Conservation (phyloP, 2,329 filamentous ascomycete genomes). For the Beauveria varroae region DNA sequence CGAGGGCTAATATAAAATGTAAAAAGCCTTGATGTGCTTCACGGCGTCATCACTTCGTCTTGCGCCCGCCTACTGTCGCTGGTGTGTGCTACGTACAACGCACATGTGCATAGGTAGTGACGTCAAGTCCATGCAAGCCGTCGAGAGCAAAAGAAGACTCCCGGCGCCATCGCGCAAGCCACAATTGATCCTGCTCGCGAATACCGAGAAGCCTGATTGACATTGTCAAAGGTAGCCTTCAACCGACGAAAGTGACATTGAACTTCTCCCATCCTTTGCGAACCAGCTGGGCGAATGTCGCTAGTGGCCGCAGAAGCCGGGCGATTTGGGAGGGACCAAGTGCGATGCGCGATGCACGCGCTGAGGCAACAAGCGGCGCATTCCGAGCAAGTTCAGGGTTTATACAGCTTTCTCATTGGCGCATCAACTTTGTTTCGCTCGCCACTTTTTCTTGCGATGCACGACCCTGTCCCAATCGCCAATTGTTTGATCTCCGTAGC, state of each 20-base stretch:
- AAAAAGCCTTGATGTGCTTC: not conserved
- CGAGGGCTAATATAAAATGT: not conserved
- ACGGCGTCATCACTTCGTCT: not conserved
- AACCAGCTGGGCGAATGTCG: not conserved
- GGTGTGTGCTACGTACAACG: not conserved
- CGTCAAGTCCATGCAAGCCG: not conserved
- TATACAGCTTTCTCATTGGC: not conserved
- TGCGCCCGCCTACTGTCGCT: not conserved
- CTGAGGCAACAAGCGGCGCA: not conserved
- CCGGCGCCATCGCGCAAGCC: not conserved
- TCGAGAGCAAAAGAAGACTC: not conserved
- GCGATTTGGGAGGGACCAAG: not conserved
- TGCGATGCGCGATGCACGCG: not conserved
- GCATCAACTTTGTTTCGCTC: not conserved
- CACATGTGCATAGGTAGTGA: not conserved
- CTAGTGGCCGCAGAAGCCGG: not conserved
- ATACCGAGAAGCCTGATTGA: slow-evolving; percentile 1
- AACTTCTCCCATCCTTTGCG: not conserved
- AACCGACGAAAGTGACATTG: not conserved
- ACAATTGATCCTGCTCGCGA: not conserved
- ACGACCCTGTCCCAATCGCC: not conserved
- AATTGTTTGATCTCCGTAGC: slow-evolving; percentile 2
- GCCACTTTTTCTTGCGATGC: not conserved
- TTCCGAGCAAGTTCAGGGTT: not conserved
- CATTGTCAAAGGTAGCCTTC: not conserved